phyloP scores from a whole-genome alignment of 495 filamentous ascomycete genomes.

The Melanomma pulvis-pyrius region DNA sequence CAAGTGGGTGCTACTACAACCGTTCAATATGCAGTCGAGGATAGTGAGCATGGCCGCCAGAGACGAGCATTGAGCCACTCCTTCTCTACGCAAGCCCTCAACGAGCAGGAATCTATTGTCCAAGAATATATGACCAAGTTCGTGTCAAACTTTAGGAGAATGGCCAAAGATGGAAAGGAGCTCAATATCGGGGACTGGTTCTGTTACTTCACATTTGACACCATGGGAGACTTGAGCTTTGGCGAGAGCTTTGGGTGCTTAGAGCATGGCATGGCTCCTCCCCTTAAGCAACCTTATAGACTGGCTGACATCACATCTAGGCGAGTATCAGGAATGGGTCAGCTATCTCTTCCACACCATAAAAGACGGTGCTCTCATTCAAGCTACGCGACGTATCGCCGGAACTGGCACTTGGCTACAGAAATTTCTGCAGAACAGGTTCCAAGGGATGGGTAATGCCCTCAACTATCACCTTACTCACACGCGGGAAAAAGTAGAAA shows the following conservation, averaged over 20 bases:
- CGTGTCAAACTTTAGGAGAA: slow-evolving; percentile 2
- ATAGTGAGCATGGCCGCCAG: slow-evolving; percentile 7
- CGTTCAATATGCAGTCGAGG: slow-evolving; percentile 11
- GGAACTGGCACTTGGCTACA: slow-evolving; percentile 28
- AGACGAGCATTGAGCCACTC: slow-evolving; percentile 5
- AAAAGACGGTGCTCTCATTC: slow-evolving; percentile 21
- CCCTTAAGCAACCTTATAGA: not conserved
- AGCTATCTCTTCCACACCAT: slow-evolving; percentile 23
- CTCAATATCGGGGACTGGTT: slow-evolving; percentile 10
- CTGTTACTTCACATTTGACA: slow-evolving; percentile 10
- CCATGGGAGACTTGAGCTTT: slow-evolving; percentile 9
- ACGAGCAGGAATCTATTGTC: slow-evolving; percentile 26
- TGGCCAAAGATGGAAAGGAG: slow-evolving; percentile 3
- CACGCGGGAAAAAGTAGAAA: slow-evolving; percentile 19
- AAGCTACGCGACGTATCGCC: slow-evolving; percentile 20
- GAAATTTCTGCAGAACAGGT: slow-evolving; percentile 19
- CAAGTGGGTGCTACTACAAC: slow-evolving; percentile 17
- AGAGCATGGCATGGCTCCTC: not conserved
- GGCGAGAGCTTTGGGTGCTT: slow-evolving; percentile 11
- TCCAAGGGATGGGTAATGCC: slow-evolving; percentile 25
- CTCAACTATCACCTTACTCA: slow-evolving; percentile 18
- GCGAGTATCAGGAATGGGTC: slow-evolving; percentile 30
- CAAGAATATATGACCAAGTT: slow-evolving; percentile 17
- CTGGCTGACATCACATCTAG: not conserved
- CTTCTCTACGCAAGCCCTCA: slow-evolving; percentile 22